Evolutionary conservation across 306 rosid species (phyloP), one percentile per base, ranked within the genome.

Genomic region (Malus sieversii): DNA sequence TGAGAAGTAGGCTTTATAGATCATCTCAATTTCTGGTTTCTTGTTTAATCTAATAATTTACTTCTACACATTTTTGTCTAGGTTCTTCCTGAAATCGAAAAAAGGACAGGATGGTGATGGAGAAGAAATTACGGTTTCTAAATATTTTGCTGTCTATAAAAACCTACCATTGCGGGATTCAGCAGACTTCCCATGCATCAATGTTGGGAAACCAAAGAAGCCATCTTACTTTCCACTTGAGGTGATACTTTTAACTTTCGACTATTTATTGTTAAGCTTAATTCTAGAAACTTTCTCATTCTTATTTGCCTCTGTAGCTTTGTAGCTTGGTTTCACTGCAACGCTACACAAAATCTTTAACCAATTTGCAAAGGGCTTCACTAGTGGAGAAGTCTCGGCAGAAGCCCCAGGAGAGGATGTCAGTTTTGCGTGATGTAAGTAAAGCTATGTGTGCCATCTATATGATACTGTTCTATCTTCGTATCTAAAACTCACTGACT

Each of bases 151-250:
- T 29, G 18, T 4, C 20, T 22, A 62, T 27, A 87, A 81, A 23
- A 20, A 58, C 6, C 73, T 87, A 44, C 22, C 11, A 11, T 44
- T 85, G 75, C 48, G 2, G 0, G 6, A 32, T 23, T 83, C 91
- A 46, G 83, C 82, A 73, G 79, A 87, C 72, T 40, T 85, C 2
- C 89, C 86, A 62, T 87, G 91, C 79, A 83, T 87, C 74, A 83
- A 85, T 74, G 80, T 85, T 63, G 91, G 89, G 29, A 85, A 83
- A 74, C 81, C 87, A 63, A 79, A 83, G 69, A 81, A 67, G 3
- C 84, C 91, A 1, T 12, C 63, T 59, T 83, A 74, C 66, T 83
- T 85, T 71, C 89, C 89, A 12, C 12, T 85, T 7, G 89, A 81
- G 87, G 86, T 86, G 67, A 40, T 25, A 42, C 18, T 42, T 42